Base-by-base conservation (phyloP, 73 alveolate species). In the Halteria grandinella region DNA sequence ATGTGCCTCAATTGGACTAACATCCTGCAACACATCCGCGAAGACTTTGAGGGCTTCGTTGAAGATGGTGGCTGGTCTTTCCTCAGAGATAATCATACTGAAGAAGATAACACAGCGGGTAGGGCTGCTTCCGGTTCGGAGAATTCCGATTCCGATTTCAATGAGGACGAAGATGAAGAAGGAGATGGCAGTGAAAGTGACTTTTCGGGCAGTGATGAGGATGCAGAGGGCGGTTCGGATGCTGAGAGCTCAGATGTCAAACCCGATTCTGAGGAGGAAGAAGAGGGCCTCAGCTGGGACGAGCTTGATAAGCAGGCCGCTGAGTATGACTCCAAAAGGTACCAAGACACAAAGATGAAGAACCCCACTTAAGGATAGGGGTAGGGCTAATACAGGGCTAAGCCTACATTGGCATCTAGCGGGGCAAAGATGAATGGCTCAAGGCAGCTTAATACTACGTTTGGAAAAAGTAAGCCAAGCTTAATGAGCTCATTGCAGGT, bases 11-110 rank as follows among this genome's bases (percentile, higher is more conserved):
- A 85, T 64, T 95, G 99, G 99, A 55, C 47, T 31, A 71, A 90
- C 33, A 91, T 95, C 21, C 85, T 95, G 27, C 60, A 39, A 28
- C 75, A 83, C 37, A 95, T 95, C 17, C 74, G 93, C 55, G 89
- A 90, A 33, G 96, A 93, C 71, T 93, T 95, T 71, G 86, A 69
- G 28, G 85, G 85, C 23, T 95, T 92, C 82, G 73, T 92, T n/a
- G 84, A 89, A 69, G 97, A 92, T 73, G 99, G 99, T 39, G 96
- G 97, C 48, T 95, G 99, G 99, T 79, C 85, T 12, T 92, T 92
- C 71, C 66, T 95, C 21, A 75, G 78, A 44, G 99, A 93, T 37
- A 79, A 71, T 5, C 73, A 73, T 1, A 72, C 60, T 8, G 87
- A 39, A 7, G 94, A 81, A 32, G 86, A 62, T 55, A 78, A 74